Base-by-base conservation (phyloP, 768 basidiomycete genomes). In the Trametes cinnabarina region DNA sequence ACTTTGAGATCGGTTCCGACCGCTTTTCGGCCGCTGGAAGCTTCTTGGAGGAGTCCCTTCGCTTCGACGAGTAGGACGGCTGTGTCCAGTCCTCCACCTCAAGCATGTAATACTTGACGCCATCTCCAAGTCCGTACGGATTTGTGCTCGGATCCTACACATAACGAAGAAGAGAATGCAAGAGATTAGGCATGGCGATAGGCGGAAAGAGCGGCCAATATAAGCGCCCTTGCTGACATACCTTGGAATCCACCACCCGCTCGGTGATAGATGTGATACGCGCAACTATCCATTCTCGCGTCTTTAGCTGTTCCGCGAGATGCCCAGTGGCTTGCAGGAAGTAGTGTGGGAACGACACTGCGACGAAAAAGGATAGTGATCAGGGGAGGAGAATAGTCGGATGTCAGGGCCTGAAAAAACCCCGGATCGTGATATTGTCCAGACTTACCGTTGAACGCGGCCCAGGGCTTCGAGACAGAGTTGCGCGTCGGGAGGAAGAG, bases 291-390 rank as follows among this genome's bases (percentile, higher is more conserved):
- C 92, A 98, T 74, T 98, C 96, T 32, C 94, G 80, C 14, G 85
- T 86, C 75, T 90, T 91, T 58, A 97, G 77, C 69, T 94, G 92
- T 66, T 97, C 94, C 20, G 86, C 90, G 44, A 98, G 78, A 64
- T 88, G 86, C 1, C 87, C 90, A 1, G 87, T 90, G 4, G 92
- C 90, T 69, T 92, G 85, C 34, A 99, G 82, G 77, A 99, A 99
- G 73, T 98, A 95, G 73, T 98, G 96, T 47, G 97, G 97, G 74
- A 95, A 96, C 11, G 91, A 94, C 9, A 98, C 94, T 94, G 70
- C 4, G 25, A 6, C 25, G 12, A 34, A 51, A 37, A 30, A 28
- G 37, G 44, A 46, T 28, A 30, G 37, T 15, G 30, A 55, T 55
- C 54, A 55, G 14, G 51, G 63, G 63, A 74, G 53, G 72, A 68